Base-by-base conservation (phyloP, 371 early-diverging fungal genomes). In the Caulochytrium protostelioides region DNA sequence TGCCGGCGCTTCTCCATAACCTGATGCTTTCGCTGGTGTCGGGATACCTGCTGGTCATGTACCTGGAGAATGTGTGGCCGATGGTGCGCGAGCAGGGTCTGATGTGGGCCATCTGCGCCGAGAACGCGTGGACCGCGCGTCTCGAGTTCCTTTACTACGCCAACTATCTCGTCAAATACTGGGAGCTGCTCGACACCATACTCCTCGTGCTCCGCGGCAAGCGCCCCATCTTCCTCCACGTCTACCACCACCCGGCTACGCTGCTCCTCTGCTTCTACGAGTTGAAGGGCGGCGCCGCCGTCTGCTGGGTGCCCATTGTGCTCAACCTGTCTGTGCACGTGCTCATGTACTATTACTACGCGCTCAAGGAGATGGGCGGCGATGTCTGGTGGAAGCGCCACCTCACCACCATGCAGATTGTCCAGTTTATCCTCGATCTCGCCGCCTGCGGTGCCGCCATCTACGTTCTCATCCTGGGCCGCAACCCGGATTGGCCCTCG, bases 341-440 rank as follows among this genome's bases (percentile, higher is more conserved):
- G 28, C 55, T 81, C 46, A 84, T 46, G 46, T 46, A 46, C 42
- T 44, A 44, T 34, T 83, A 81, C 58, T 86, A 86, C 60, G 80
- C 74, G 61, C 74, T 79, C 38, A 77, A 83, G 6, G 74, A 81
- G 33, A 66, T 77, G 32, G 77, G 79, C 24, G 72, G 66, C 52
- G 68, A 70, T 21, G 69, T 81, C 46, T 84, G 83, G 84, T 84
- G 84, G 84, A 86, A 86, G 67, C 73, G 77, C 47, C 72, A 78
- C 49, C 60, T 86, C 38, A 86, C 87, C 22, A 78, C 82, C 7
- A 54, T 83, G 44, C 87, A 86, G 56, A 86, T 86, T 44, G 51
- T 62, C 39, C 87, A 86, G 59, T 86, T 86, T 38, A 63, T 86
- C 35, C 71, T 83, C 34, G 87, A 84, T 28, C 36, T 54, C 15